Conservation (phyloP, 345 rosid genomes). For the Atalantia buxifolia region DNA sequence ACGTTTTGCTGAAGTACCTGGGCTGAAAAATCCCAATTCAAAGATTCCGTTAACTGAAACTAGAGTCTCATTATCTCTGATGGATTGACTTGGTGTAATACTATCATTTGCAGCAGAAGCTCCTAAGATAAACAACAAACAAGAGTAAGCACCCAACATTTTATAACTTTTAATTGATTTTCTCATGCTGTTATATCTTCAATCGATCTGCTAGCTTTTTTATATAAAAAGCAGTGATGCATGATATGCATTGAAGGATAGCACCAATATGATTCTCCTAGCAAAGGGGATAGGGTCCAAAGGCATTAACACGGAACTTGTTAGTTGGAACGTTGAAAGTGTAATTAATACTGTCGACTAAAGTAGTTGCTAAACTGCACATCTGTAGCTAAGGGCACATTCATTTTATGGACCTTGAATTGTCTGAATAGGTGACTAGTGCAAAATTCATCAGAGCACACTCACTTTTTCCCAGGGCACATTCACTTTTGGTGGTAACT, state of each 20-base stretch:
- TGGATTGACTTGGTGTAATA: constrained; percentile 6
- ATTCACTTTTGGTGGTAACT: too few species aligned
- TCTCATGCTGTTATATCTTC: not conserved
- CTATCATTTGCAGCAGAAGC: not conserved
- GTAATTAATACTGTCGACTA: not conserved
- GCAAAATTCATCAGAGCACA: not conserved
- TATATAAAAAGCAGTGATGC: not conserved
- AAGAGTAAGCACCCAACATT: not conserved
- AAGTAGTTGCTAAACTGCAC: not conserved
- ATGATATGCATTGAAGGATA: not conserved
- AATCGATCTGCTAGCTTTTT: not conserved
- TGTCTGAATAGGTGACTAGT: not conserved
- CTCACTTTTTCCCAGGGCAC: too few species aligned
- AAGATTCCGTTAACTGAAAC: constrained; percentile 23
- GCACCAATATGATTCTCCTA: not conserved
- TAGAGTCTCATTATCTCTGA: constrained; percentile 18
- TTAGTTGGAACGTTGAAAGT: not conserved
- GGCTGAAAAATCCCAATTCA: constrained; percentile 41
- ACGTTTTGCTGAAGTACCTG: constrained; percentile 17
- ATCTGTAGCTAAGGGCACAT: too few species aligned
- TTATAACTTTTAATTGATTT: not conserved
- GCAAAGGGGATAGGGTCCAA: not conserved
- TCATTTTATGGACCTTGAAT: not conserved
- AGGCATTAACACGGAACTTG: not conserved
- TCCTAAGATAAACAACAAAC: not conserved